phyloP scores from a whole-genome alignment of 306 rosid species.

The Luffa aegyptiaca region DNA sequence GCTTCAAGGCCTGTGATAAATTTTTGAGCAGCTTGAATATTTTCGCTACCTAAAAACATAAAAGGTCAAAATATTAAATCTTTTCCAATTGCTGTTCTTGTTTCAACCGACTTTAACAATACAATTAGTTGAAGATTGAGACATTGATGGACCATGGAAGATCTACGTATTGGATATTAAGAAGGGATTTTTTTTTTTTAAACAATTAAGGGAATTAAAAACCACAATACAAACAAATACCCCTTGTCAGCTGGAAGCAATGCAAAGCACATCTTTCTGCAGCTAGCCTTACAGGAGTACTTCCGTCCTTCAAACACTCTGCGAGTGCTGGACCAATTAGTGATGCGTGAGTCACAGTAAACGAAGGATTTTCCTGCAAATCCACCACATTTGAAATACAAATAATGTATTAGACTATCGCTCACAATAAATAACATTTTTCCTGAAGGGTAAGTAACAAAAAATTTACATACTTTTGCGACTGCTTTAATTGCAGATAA shows the following conservation, averaged over 20 bases:
- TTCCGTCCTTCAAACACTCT: conserved; percentile 81
- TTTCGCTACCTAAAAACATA: conserved; percentile 58
- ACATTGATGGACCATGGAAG: not conserved
- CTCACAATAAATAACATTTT: not conserved
- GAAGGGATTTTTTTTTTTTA: too few relatives aligned
- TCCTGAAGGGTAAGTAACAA: not conserved
- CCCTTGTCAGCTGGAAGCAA: conserved; percentile 68
- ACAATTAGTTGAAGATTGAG: not conserved
- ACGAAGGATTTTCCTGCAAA: conserved; percentile 63
- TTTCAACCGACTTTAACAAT: not conserved
- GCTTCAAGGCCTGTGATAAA: conserved; percentile 95
- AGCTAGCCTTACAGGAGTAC: conserved; percentile 84
- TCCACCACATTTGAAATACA: not conserved
- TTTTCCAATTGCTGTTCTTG: not conserved
- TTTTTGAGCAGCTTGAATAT: conserved; percentile 81
- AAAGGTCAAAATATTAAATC: not conserved
- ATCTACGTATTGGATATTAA: not conserved
- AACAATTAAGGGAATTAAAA: not conserved
- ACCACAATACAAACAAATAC: conserved; percentile 28
- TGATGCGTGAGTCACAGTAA: conserved; percentile 33
- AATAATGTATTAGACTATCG: not conserved
- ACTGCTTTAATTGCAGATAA: conserved; percentile 71
- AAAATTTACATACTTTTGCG: conserved; percentile 52
- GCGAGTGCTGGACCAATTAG: conserved; percentile 71
- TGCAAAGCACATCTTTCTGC: conserved; percentile 89